phyloP scores from a whole-genome alignment of 148 eudicot species.

The Linanthus parryae region DNA sequence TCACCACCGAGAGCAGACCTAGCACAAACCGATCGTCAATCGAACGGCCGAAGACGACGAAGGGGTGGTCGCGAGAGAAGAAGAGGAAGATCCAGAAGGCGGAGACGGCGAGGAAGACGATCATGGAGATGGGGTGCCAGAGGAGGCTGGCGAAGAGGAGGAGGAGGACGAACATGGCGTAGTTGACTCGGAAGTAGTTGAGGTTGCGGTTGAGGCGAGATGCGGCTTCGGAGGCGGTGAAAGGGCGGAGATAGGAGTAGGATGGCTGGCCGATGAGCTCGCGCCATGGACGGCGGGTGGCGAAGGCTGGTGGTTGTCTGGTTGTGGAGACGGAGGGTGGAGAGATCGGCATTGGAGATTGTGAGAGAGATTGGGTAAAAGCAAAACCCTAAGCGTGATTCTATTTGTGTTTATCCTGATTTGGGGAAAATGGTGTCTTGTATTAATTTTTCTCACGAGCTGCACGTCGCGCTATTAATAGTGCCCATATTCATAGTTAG shows the following conservation, averaged over 20 bases:
- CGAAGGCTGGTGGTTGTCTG: conserved; percentile 17
- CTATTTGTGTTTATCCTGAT: too few species aligned
- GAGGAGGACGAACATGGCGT: conserved; percentile 27
- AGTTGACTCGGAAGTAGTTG: conserved; percentile 40
- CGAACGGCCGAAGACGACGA: conserved; percentile 10
- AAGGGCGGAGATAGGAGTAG: conserved; percentile 29
- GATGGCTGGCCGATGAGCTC: conserved; percentile 27
- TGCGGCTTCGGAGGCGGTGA: conserved; percentile 23
- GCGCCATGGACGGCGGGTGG: conserved; percentile 44
- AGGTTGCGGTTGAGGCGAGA: conserved; percentile 36
- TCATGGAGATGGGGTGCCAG: conserved; percentile 42
- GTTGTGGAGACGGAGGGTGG: conserved; percentile 20
- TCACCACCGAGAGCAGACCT: conserved; percentile 14
- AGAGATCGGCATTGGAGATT: conserved; percentile 11
- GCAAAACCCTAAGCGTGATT: background rate
- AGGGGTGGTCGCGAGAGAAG: conserved; percentile 26
- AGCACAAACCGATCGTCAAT: conserved; percentile 36
- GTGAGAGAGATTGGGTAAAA: background rate
- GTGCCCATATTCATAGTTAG: too few species aligned
- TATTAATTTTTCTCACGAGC: too few species aligned
- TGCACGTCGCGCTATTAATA: too few species aligned
- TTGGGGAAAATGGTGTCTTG: too few species aligned
- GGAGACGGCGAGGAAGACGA: conserved; percentile 31
- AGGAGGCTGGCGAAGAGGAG: conserved; percentile 35
- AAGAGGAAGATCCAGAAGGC: conserved; percentile 37